These are phyloP conservation scores for Limnanthes douglasii DNA, from an alignment of 345 rosid genomes.

Conservation along the genomic window DNA sequence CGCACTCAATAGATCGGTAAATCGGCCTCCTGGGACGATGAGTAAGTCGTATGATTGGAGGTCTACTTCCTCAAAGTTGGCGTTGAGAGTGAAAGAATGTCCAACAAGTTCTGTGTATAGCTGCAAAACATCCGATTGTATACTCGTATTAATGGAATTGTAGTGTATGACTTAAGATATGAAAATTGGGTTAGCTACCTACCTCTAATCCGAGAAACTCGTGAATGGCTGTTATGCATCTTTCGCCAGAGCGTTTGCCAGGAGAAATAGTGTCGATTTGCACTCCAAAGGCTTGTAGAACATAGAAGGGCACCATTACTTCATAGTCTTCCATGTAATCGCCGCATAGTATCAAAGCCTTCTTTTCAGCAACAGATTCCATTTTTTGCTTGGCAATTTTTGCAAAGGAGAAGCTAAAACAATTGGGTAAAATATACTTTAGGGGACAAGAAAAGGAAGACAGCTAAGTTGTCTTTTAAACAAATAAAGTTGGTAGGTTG, in stretches of 20 bases:
- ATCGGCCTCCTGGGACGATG: conserved; percentile 33
- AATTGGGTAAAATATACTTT: no score
- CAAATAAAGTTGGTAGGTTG: no score
- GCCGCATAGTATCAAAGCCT: conserved; percentile 33
- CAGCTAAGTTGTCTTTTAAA: no score
- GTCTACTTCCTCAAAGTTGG: conserved; percentile 21
- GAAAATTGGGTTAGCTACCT: conserved; percentile 5
- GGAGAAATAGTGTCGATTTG: conserved; percentile 34
- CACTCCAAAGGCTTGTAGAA: conserved; percentile 33
- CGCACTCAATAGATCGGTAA: conserved; percentile 22
- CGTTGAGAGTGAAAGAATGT: conserved; percentile 25
- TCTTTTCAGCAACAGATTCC: conserved; percentile 22
- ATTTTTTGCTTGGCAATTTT: no score
- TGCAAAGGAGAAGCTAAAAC: no score
- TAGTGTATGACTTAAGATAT: conserved; percentile 4
- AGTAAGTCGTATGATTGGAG: conserved; percentile 25
- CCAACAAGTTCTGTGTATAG: conserved; percentile 27
- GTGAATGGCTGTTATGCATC: conserved; percentile 31
- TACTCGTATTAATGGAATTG: no score
- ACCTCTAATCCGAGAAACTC: conserved; percentile 37
- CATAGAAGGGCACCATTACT: conserved; percentile 21
- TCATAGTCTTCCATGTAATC: conserved; percentile 50
- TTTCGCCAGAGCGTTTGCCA: conserved; percentile 21
- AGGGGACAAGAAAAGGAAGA: no score
- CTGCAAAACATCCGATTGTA: conserved; percentile 6